These are phyloP conservation scores for Boechera divaricarpa DNA, from an alignment of 345 rosid species.

Conservation along the genomic window DNA sequence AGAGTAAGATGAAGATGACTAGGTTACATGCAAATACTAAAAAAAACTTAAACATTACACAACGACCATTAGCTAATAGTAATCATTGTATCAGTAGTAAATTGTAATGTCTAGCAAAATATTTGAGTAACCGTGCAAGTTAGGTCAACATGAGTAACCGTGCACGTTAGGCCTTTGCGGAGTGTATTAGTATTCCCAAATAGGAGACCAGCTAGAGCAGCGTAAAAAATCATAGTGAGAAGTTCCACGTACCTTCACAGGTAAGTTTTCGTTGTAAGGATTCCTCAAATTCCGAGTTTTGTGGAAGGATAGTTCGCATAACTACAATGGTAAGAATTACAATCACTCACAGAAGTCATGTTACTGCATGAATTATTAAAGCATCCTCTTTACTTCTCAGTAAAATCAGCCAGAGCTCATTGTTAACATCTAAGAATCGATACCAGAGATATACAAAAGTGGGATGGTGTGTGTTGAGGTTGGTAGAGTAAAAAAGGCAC, in stretches of 20 bases:
- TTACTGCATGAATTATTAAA: constrained; percentile 15
- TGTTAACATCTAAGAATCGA: constrained; percentile 22
- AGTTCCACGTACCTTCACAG: constrained; percentile 78
- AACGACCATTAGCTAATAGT: constrained; percentile 17
- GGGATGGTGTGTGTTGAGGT: not conserved
- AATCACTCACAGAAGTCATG: constrained; percentile 34
- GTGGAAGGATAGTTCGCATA: constrained; percentile 94
- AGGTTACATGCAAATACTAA: constrained; percentile 10
- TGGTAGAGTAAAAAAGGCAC: constrained; percentile 22
- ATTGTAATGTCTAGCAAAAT: constrained; percentile 16
- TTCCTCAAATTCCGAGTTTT: constrained; percentile 93
- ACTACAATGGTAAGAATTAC: constrained; percentile 57
- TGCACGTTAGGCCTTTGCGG: constrained; percentile 5
- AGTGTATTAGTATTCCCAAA: not conserved
- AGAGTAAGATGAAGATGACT: constrained; percentile 31
- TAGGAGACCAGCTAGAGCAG: constrained; percentile 16
- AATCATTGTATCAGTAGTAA: constrained; percentile 18
- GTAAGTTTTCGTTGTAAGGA: constrained; percentile 96
- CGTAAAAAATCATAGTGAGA: constrained; percentile 16
- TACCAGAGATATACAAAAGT: constrained; percentile 5
- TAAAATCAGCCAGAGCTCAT: constrained; percentile 8
- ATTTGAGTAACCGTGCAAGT: constrained; percentile 11
- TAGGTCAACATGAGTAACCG: constrained; percentile 11
- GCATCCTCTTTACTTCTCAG: not conserved
- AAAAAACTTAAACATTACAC: constrained; percentile 17